Percentiles rank a stretch among this genome's conserved stretches.
Conservation (phyloP, 139 green algal species). For the Chlorella sp. region DNA sequence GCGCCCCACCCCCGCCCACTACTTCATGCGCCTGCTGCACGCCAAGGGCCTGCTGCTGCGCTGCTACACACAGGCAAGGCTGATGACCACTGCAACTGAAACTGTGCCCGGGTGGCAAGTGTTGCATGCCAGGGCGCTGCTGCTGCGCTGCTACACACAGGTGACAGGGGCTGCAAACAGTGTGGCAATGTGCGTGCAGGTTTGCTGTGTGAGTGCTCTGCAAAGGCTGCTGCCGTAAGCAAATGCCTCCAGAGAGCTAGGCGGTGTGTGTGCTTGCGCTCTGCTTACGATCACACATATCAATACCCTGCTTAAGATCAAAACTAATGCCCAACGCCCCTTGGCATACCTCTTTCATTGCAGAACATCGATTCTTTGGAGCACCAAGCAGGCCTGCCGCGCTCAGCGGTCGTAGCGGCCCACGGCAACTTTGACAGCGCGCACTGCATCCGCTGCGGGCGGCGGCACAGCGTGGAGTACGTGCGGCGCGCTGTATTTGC, state of each 20-base stretch:
- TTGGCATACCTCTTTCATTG: too few species aligned
- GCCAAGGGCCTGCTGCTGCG: slow-evolving; percentile 85
- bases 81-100: too few species aligned
- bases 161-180: too few species aligned
- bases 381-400: slow-evolving; percentile 63
- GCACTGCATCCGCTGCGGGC: slow-evolving; percentile 62
- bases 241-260: too few species aligned
- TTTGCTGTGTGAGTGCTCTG: too few species aligned
- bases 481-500: slow-evolving; percentile 56
- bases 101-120: too few species aligned
- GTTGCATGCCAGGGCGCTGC: slow-evolving; percentile 83
- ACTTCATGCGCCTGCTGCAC: slow-evolving; percentile 84
- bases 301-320: too few species aligned
- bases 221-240: too few species aligned
- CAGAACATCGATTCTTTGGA: slow-evolving; percentile 90
- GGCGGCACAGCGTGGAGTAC: slow-evolving; percentile 45
- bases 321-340: too few species aligned
- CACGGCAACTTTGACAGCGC: slow-evolving; percentile 91
- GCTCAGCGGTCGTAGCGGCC: slow-evolving; percentile 71
- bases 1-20: slow-evolving; percentile 77
- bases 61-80: slow-evolving; percentile 58
- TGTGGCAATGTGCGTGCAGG: too few species aligned
- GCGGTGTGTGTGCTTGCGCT: too few species aligned
- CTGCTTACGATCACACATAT: too few species aligned
- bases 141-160: slow-evolving; percentile 74